Evolutionary conservation across 495 filamentous ascomycete genomes (phyloP), one percentile per base, ranked within the genome.

Genomic region (Podospora tetraspora): DNA sequence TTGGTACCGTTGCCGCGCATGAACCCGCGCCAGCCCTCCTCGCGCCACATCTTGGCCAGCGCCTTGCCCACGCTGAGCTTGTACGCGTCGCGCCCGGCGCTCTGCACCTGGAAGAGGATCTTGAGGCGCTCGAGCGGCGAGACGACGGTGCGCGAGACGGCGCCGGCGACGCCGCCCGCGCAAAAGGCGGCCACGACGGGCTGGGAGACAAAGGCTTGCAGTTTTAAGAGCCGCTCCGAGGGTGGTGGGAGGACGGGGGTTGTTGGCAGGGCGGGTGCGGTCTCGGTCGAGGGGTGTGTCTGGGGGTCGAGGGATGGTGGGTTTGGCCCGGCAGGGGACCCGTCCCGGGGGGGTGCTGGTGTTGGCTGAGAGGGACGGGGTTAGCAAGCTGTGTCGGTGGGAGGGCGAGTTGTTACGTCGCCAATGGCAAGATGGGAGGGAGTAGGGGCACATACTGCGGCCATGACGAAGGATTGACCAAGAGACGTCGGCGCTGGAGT

Each of bases 1-100:
- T 99, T 99, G 59, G 93, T 96, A 64, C 95, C 95, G 76, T 99
- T 99, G 30, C 95, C 95, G 70, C 93, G 86, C 93, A 99, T 93
- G 72, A 97, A 94, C 3, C 95, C 95, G 76, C 87, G 88, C 92
- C 92, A 97, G 23, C 95, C 95, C 81, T 99, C 95, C 75, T 99
- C 95, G 72, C 83, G 89, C 85, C 93, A 95, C 89, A 99, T 99
- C 81, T 98, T 98, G 64, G 77, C 84, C 66, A 99, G 84, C 21
- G 91, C 96, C 77, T 96, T 90, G 74, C 89, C 89, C 63, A 97
- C 92, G 25, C 92, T 93, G 71, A 96, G 79, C 76, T 92, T 93
- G 79, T 99, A 99, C 73, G 96, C 94, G 65, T 90, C 88, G 71
- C 91, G 87, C n/a, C 93, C 94, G 61, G 85, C 90, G 71, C 90